A percentile compares a stretch with the other conserved stretches of the same genome.
phyloP scores from a whole-genome alignment of 495 filamentous ascomycete species.

The Penicillium ochrochloron region DNA sequence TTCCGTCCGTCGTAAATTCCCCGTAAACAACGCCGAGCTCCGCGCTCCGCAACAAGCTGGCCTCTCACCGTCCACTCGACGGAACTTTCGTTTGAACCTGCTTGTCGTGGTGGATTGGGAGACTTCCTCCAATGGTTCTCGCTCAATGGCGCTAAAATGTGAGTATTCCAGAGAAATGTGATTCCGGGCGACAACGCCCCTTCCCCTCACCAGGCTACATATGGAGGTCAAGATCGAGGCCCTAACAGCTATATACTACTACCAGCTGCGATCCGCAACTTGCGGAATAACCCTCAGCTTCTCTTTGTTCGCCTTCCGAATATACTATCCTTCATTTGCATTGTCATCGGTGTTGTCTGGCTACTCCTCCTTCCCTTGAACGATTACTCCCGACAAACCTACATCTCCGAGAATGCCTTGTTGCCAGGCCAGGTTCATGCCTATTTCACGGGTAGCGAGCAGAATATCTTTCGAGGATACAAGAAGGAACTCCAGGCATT shows the following conservation, averaged over 20 bases:
- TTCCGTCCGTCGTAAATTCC: conserved; percentile 32
- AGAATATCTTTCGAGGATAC: conserved; percentile 92
- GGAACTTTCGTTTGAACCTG: conserved; percentile 16
- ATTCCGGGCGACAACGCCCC: neutral
- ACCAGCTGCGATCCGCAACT: conserved; percentile 47
- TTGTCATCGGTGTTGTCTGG: conserved; percentile 88
- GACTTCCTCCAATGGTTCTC: conserved; percentile 28
- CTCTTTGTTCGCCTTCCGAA: conserved; percentile 48
- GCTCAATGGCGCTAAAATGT: conserved; percentile 50
- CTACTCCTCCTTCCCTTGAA: conserved; percentile 91
- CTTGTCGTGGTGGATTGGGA: conserved; percentile 25
- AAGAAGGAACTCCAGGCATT: conserved; percentile 74
- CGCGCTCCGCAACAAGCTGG: conserved; percentile 22
- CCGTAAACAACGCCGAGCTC: conserved; percentile 33
- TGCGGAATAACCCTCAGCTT: conserved; percentile 49
- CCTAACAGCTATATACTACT: conserved; percentile 27
- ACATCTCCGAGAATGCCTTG: conserved; percentile 97
- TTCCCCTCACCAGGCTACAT: conserved; percentile 21
- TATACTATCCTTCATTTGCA: conserved; percentile 77
- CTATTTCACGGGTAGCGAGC: conserved; percentile 94
- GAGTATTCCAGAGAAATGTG: conserved; percentile 23
- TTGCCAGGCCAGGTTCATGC: conserved; percentile 96
- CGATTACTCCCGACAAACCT: conserved; percentile 88
- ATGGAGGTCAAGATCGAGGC: conserved; percentile 18
- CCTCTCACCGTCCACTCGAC: conserved; percentile 14